Evolutionary conservation across 257 asterid species (phyloP).

Genomic region (Rehmannia glutinosa): DNA sequence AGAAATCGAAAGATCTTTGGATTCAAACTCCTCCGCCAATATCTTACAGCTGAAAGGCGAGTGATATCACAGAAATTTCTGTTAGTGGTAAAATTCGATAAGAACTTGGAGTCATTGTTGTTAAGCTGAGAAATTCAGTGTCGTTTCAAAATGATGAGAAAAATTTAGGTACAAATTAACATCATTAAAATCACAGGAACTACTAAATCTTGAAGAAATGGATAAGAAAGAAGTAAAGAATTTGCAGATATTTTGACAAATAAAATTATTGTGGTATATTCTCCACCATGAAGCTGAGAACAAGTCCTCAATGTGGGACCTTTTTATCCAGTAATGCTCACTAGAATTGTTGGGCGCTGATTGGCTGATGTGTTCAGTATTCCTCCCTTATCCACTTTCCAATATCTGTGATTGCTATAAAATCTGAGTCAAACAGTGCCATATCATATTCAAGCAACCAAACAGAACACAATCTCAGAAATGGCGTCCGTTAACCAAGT

Average conservation of each 20-base stretch:
- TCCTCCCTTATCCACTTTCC: constrained; percentile 44
- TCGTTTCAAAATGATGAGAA: too few relatives aligned
- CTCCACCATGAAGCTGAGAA: not conserved
- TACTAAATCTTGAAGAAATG: not conserved
- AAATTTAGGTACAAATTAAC: too few relatives aligned
- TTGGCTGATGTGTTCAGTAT: too few relatives aligned
- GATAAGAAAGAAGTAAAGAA: not conserved
- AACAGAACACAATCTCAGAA: not conserved
- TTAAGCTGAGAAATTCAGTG: too few relatives aligned
- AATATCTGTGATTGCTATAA: not conserved
- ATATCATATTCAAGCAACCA: constrained; percentile 1
- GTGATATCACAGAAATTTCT: too few relatives aligned
- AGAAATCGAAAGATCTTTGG: too few relatives aligned
- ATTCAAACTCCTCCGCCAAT: too few relatives aligned
- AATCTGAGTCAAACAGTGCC: not conserved
- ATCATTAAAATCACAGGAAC: too few relatives aligned
- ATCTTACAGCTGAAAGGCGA: too few relatives aligned
- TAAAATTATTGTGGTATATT: not conserved
- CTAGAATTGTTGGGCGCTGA: too few relatives aligned
- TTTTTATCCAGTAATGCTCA: constrained; percentile 20
- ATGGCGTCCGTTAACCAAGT: constrained; percentile 53
- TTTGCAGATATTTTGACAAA: not conserved
- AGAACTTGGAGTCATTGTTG: too few relatives aligned
- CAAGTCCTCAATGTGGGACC: constrained; percentile 20
- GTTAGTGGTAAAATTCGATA: too few relatives aligned